phyloP scores from a whole-genome alignment of 805 yeast species.

The Myxozyma lipomycoides region DNA sequence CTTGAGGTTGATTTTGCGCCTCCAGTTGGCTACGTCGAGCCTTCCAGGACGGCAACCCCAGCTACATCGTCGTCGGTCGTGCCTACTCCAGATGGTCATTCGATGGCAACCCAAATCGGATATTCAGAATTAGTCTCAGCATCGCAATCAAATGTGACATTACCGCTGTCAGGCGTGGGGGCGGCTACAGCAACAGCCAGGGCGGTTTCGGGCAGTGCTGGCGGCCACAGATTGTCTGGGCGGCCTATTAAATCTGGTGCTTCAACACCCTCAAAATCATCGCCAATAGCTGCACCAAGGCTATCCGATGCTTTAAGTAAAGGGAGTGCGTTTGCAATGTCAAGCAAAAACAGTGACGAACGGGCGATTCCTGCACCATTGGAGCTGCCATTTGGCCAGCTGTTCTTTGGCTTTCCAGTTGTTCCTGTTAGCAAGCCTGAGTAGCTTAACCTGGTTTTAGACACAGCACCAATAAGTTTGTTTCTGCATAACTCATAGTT shows the following conservation, averaged over 20 bases:
- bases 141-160: slow-evolving; percentile 30
- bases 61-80: slow-evolving; percentile 6
- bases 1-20: slow-evolving; percentile 97
- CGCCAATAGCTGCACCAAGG: slow-evolving; percentile 12
- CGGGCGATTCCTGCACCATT: slow-evolving; percentile 58
- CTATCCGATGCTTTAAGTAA: slow-evolving; percentile 22
- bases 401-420: slow-evolving; percentile 87
- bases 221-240: slow-evolving; percentile 20
- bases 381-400: slow-evolving; percentile 72
- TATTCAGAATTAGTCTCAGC: slow-evolving; percentile 57
- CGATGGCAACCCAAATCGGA: slow-evolving; percentile 69
- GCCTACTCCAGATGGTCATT: slow-evolving; percentile 24
- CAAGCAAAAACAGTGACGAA: slow-evolving; percentile 11
- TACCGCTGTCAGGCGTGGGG: background rate
- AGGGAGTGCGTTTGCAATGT: slow-evolving; percentile 27
- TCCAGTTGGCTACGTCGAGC: slow-evolving; percentile 94
- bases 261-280: slow-evolving; percentile 5
- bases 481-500: too few relatives aligned
- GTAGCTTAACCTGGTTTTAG: too few relatives aligned
- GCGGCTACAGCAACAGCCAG: slow-evolving; percentile 9
- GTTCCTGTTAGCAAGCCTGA: slow-evolving; percentile 10
- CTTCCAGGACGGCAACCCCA: slow-evolving; percentile 11
- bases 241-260: slow-evolving; percentile 8
- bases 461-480: too few relatives aligned
- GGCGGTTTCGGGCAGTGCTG: background rate